Evolutionary conservation across 495 filamentous ascomycete genomes (phyloP).

Genomic region (Lineolata rhizophorae): DNA sequence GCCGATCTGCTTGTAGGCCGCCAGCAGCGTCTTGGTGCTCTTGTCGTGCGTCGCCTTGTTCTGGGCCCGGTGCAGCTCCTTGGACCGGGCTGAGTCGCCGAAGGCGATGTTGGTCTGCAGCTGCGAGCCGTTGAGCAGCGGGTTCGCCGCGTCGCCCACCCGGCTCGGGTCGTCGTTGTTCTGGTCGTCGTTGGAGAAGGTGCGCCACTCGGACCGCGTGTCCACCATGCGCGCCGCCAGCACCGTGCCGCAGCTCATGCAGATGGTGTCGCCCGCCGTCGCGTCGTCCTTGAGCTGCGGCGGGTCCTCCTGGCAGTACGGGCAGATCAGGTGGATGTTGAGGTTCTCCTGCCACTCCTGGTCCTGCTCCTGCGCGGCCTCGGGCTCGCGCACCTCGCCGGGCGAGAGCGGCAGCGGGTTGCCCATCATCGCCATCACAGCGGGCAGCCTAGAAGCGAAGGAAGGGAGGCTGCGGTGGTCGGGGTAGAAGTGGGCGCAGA

Average conservation of each 20-base stretch:
- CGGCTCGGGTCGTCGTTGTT: conserved; percentile 84
- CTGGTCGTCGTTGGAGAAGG: conserved; percentile 93
- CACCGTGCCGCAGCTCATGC: conserved; percentile 78
- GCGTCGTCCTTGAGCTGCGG: conserved; percentile 87
- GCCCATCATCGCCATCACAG: too few species aligned
- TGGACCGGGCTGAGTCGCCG: conserved; percentile 39
- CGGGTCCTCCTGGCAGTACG: conserved; percentile 74
- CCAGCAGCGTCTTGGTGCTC: conserved; percentile 51
- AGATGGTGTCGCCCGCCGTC: conserved; percentile 79
- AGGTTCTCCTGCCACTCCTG: conserved; percentile 51
- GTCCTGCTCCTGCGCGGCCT: conserved; percentile 7
- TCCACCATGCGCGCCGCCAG: conserved; percentile 80
- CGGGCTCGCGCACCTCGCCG: conserved; percentile 14
- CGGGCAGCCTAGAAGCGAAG: too few species aligned
- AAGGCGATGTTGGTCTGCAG: conserved; percentile 78
- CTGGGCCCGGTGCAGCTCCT: conserved; percentile 72
- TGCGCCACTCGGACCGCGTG: conserved; percentile 93
- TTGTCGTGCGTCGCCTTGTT: conserved; percentile 74
- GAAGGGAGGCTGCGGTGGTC: too few species aligned
- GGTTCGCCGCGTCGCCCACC: conserved; percentile 82
- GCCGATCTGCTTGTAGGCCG: conserved; percentile 77
- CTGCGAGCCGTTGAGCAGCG: conserved; percentile 75
- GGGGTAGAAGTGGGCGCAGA: too few species aligned
- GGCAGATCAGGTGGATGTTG: conserved; percentile 61
- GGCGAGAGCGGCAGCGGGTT: conserved; percentile 19